Base-by-base conservation (phyloP, 2,329 filamentous ascomycete species). In the Grosmannia huntii region DNA sequence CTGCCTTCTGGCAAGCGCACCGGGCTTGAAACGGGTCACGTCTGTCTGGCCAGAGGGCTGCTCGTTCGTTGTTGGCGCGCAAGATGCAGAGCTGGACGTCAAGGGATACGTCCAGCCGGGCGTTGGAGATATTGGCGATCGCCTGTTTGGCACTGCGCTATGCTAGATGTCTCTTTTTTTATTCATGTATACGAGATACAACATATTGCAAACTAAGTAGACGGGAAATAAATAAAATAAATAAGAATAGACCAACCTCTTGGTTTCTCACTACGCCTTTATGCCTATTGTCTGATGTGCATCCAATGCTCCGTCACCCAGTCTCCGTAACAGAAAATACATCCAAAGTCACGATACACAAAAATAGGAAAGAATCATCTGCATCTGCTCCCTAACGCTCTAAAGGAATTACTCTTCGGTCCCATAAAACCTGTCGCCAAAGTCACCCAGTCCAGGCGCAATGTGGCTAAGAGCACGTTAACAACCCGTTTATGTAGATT, bases 101-200 rank as follows among this genome's bases (percentile, higher is more conserved):
- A 79, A 77, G 63, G 91, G 91, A 6, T 96, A 96, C 89, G 85
- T 96, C 63, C 87, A 86, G 75, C 90, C 91, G 0, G 91, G 92
- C 0, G 66, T 96, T 62, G 91, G 91, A 2, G 91, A 96, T 73
- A 85, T 96, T 59, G 91, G 91, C 1, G 91, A 96, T 72, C 76
- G 91, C 57, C 70, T 96, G 72, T 96, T 92, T 51, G 57, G 57
- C 19, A 58, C 57, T 25, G 49, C 49, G 38, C 56, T 53, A 25
- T 49, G 53, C 3, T 38, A 38, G 36, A 38, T 38, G 36, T 38
- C 36, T 38, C 12, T 5, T 38, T 38, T 38, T 38, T 16, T 38
- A 14, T 38, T 14, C 36, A 38, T 38, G 12, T 38, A 16, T 38
- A 38, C 14, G 12, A 38, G 36, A 55, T 48, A 25, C 31, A 38